A percentile compares a stretch with the other conserved stretches of the same genome.
These are phyloP conservation scores for Volvox reticuliferus DNA, from an alignment of 139 green algal species.

Conservation along the genomic window DNA sequence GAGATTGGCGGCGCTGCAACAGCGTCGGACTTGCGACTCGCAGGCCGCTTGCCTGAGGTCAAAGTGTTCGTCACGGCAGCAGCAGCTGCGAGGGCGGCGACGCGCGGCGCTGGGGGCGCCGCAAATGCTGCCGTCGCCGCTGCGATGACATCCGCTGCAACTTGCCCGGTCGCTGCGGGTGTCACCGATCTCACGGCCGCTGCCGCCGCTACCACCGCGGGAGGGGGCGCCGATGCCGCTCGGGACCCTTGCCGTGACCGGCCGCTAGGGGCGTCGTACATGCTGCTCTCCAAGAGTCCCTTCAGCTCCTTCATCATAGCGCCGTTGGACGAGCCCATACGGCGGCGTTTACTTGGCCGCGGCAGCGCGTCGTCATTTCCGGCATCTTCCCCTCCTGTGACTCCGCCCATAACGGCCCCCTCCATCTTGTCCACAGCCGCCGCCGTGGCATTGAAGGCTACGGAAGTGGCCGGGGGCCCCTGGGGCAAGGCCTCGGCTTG, in stretches of 20 bases:
- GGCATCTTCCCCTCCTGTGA: background rate
- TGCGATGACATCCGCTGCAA: background rate
- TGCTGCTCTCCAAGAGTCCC: slow-evolving; percentile 18
- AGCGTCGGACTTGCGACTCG: background rate
- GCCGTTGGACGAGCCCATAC: background rate
- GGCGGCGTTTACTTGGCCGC: slow-evolving; percentile 9
- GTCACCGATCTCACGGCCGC: background rate
- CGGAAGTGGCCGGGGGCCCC: background rate
- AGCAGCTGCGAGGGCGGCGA: slow-evolving; percentile 1
- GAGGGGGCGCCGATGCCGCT: background rate
- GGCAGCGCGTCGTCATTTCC: background rate
- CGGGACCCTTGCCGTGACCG: background rate
- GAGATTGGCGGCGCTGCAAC: background rate
- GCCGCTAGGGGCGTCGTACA: background rate
- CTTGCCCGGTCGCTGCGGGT: background rate
- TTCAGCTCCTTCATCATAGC: slow-evolving; percentile 37
- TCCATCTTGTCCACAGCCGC: background rate
- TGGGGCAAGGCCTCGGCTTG: background rate
- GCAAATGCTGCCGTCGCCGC: background rate
- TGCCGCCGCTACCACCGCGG: background rate
- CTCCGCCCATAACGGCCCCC: background rate
- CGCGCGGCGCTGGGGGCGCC: background rate
- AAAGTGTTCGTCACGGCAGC: slow-evolving; percentile 9
- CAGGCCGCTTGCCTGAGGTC: background rate
- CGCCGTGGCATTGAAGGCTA: background rate